phyloP scores from a whole-genome alignment of 2,329 filamentous ascomycete genomes.

The Apiospora arundinis region DNA sequence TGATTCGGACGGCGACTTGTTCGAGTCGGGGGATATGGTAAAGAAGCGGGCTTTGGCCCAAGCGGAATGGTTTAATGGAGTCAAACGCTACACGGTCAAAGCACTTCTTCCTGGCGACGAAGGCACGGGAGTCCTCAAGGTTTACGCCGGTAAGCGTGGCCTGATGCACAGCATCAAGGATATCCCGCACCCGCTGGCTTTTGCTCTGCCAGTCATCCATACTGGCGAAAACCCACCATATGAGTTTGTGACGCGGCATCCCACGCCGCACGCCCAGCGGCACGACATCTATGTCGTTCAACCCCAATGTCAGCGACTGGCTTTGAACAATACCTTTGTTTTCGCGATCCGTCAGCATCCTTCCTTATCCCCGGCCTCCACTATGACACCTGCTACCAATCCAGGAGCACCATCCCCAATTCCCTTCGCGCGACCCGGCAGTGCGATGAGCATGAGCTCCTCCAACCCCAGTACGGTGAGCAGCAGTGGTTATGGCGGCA shows the following conservation, averaged over 20 bases:
- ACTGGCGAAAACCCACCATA: constrained; percentile 92
- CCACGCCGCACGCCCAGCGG: constrained; percentile 95
- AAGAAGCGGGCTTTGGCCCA: constrained; percentile 89
- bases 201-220: constrained; percentile 89
- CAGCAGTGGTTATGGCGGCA: constrained; percentile 50
- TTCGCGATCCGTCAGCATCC: constrained; percentile 95
- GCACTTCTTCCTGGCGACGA: constrained; percentile 91
- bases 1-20: constrained; percentile 88
- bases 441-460: constrained; percentile 69
- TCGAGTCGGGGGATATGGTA: constrained; percentile 87
- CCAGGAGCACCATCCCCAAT: constrained; percentile 60
- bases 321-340: constrained; percentile 96
- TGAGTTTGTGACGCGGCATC: constrained; percentile 90
- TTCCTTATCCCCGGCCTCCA: constrained; percentile 50
- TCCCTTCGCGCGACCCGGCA: constrained; percentile 66
- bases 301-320: constrained; percentile 87
- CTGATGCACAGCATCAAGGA: constrained; percentile 98
- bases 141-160: constrained; percentile 93
- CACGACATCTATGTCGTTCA: constrained; percentile 98
- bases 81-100: constrained; percentile 93
- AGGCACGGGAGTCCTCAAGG: constrained; percentile 83
- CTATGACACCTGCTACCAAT: constrained; percentile 54
- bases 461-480: constrained; percentile 63
- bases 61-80: constrained; percentile 85
- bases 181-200: constrained; percentile 89